Evolutionary conservation across 306 rosid genomes (phyloP), one percentile per base, ranked within the genome.

Genomic region (Canavalia gladiata): DNA sequence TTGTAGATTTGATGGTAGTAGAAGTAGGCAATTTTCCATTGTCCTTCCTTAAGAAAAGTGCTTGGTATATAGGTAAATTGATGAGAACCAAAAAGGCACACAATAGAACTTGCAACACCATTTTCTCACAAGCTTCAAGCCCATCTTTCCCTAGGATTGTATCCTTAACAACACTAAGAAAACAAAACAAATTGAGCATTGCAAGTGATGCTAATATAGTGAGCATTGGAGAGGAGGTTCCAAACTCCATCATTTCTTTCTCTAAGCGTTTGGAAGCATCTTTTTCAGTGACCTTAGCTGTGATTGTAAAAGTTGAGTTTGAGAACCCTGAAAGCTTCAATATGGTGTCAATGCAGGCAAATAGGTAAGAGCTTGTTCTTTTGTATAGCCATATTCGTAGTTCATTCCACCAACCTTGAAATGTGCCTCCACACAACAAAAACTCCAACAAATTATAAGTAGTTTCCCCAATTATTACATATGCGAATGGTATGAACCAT

Each of bases 391-490:
- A 90, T 2, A 95, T 93, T 7, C 97, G 42, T 46, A 82, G 88
- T 0, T 91, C 91, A 84, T 95, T 93, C 99, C 97, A 95, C 99
- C 97, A 95, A 2, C 97, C 97, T 18, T 82, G 47, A 25, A 86
- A 18, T 68, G 97, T 95, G 47, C 97, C 97, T 18, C 92, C 94
- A 77, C 39, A 66, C 78, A 83, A 76, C 57, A 89, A 30, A 79
- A 91, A 93, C 87, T 93, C 97, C 7, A 81, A 72, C 25, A 93
- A 76, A 82, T 89, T 84, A 47, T 74, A 85, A 10, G 57, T 75
- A 54, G 79, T 73, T 76, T 71, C 87, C 5, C 84, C 91, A 47
- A 86, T 7, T 50, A 88, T 80, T 62, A 90, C 91, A 79, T 84
- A 95, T 10, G 90, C 90, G 50, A 90, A 95, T 4, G 99, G 95